Percentiles rank a stretch among this genome's conserved stretches.
Evolutionary conservation across 345 rosid genomes (phyloP).

Genomic region (Aquilaria yunnanensis): DNA sequence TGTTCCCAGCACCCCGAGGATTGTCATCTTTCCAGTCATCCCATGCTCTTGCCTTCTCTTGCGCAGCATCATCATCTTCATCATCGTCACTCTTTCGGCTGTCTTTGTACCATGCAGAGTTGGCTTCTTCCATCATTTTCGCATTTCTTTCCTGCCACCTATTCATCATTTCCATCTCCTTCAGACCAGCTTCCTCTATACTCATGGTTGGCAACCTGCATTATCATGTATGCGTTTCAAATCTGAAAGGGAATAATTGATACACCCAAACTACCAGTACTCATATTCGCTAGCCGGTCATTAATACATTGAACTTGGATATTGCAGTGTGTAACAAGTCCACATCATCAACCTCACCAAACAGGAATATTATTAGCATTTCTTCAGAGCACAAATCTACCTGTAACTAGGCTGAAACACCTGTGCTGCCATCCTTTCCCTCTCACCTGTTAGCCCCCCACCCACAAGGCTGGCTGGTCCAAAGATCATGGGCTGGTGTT

Average conservation of each 20-base stretch:
- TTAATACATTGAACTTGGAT: background rate
- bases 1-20: conserved; percentile 97
- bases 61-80: conserved; percentile 74
- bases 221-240: conserved; percentile 8
- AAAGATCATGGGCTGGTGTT: conserved; percentile 82
- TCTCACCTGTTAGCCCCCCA: conserved; percentile 55
- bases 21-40: conserved; percentile 98
- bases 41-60: conserved; percentile 73
- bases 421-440: conserved; percentile 84
- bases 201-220: conserved; percentile 97
- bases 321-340: conserved; percentile 7
- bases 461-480: conserved; percentile 84
- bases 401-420: conserved; percentile 85
- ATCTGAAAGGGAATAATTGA: background rate
- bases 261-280: background rate
- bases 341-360: background rate
- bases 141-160: conserved; percentile 81
- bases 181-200: conserved; percentile 95
- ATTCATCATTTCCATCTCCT: conserved; percentile 92
- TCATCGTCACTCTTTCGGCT: conserved; percentile 31
- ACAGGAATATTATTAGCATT: background rate
- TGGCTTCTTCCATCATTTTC: conserved; percentile 86
- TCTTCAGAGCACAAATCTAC: conserved; percentile 23
- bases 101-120: conserved; percentile 80
- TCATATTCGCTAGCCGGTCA: background rate